phyloP scores from a whole-genome alignment of 306 rosid genomes.

The Hippophae rhamnoides region DNA sequence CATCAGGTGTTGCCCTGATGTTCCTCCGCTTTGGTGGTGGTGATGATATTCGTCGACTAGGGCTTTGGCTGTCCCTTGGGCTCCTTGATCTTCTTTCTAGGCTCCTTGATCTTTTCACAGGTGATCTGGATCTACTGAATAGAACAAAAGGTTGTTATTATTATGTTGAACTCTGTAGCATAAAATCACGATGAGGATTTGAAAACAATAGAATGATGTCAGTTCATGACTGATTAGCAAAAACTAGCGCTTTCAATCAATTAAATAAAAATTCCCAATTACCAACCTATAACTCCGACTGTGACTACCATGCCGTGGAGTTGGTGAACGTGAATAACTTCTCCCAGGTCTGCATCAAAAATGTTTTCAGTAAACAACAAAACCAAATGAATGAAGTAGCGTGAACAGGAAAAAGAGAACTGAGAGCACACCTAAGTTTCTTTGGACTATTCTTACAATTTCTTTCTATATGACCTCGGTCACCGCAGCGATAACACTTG shows the following conservation, averaged over 20 bases:
- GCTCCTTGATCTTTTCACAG: conserved; percentile 37
- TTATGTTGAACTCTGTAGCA: too few relatives aligned
- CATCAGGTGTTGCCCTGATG: conserved; percentile 26
- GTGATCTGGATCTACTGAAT: conserved; percentile 39
- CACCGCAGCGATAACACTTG: conserved; percentile 48
- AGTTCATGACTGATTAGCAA: neutral
- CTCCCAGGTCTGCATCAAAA: conserved; percentile 19
- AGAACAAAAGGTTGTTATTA: neutral
- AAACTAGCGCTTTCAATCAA: too few relatives aligned
- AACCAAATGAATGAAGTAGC: neutral
- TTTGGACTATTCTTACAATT: conserved; percentile 48
- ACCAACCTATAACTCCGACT: conserved; percentile 48
- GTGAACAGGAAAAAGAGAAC: neutral
- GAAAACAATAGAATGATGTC: neutral
- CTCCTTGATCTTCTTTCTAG: conserved; percentile 42
- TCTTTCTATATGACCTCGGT: conserved; percentile 44
- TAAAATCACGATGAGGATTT: too few relatives aligned
- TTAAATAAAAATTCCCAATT: too few relatives aligned
- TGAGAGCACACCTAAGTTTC: conserved; percentile 23
- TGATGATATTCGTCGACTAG: conserved; percentile 30
- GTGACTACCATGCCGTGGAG: conserved; percentile 40
- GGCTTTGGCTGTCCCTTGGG: conserved; percentile 38
- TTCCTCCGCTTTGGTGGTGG: conserved; percentile 39
- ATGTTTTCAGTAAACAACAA: neutral
- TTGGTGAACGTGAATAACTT: conserved; percentile 35